A percentile compares a stretch with the other conserved stretches of the same genome.
Conservation (phyloP, 2,329 filamentous ascomycete species). For the Trichoderma cornu-damae region DNA sequence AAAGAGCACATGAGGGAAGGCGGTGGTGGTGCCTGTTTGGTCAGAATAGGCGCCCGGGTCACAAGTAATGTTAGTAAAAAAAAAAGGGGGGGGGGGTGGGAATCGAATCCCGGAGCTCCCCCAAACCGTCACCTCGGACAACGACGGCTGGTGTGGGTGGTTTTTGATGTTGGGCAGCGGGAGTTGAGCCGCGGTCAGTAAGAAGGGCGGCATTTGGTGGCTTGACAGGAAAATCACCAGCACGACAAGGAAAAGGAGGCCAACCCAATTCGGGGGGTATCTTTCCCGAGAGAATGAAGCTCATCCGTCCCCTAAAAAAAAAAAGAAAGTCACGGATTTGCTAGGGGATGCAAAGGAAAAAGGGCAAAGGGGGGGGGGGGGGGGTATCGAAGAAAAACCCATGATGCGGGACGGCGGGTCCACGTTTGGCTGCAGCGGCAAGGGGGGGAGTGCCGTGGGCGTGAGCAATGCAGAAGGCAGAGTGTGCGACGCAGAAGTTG, state of each 20-base stretch:
- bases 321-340: conserved; percentile 10
- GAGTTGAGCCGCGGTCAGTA: conserved; percentile 3
- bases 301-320: conserved; percentile 11
- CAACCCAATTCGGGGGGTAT: conserved; percentile 4
- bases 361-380: conserved; percentile 7
- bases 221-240: not conserved
- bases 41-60: conserved; percentile 12
- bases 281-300: conserved; percentile 8
- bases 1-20: not conserved
- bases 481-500: not conserved
- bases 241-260: not conserved
- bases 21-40: not conserved
- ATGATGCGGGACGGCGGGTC: conserved; percentile 13
- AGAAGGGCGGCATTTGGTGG: conserved; percentile 6
- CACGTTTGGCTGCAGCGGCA: not conserved
- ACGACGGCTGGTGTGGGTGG: not conserved
- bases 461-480: not conserved
- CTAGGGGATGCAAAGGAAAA: conserved; percentile 9
- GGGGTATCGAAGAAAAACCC: conserved; percentile 13
- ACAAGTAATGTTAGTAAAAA: not conserved
- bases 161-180: not conserved
- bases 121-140: not conserved
- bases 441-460: not conserved
- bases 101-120: not conserved
- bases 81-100: too few relatives aligned